Evolutionary conservation across 345 rosid genomes (phyloP).

Genomic region (Melaleuca quinquenervia): DNA sequence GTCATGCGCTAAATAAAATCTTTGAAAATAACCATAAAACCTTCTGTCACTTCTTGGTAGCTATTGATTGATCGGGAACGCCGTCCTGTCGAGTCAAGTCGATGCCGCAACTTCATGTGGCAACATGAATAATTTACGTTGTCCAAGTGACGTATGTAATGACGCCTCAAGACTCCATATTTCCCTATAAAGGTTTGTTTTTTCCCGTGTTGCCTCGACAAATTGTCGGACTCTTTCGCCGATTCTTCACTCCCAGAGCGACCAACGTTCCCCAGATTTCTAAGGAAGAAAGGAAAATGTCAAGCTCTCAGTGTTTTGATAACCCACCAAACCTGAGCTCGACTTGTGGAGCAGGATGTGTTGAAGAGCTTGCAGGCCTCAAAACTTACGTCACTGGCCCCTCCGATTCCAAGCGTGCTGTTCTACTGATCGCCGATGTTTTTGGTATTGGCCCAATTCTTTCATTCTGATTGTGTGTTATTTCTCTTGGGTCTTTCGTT

Average conservation of each 20-base stretch:
- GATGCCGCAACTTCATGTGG: neutral
- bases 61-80: neutral
- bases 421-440: conserved; percentile 55
- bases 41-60: neutral
- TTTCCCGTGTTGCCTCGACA: neutral
- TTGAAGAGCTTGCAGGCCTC: conserved; percentile 51
- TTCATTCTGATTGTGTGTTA: neutral
- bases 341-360: conserved; percentile 43
- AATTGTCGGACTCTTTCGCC: neutral
- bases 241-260: neutral
- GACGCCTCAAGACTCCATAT: neutral
- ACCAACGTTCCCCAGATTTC: neutral
- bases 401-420: conserved; percentile 36
- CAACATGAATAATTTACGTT: neutral
- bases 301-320: conserved; percentile 62
- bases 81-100: neutral
- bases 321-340: conserved; percentile 59
- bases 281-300: conserved; percentile 18
- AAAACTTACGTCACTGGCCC: conserved; percentile 58
- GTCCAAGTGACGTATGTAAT: neutral
- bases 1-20: neutral
- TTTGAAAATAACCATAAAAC: neutral
- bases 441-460: conserved; percentile 17
- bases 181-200: neutral
- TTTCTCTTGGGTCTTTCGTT: conserved; percentile 1